Conservation (phyloP, 257 asterid genomes). For the Catharanthus roseus region DNA sequence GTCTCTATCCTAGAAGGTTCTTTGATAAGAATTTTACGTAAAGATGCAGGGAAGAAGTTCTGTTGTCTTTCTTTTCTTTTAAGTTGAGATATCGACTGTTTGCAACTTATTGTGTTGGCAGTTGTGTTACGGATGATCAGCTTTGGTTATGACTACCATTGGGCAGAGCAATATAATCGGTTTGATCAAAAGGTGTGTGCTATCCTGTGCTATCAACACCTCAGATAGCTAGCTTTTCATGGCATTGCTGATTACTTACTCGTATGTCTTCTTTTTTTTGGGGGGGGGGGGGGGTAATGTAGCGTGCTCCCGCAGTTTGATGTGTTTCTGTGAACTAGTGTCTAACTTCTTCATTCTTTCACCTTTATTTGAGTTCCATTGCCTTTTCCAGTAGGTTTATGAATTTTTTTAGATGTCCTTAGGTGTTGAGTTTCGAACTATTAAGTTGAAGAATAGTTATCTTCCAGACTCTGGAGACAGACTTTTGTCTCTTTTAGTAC, state of each 20-base stretch:
- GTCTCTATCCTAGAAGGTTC: not conserved
- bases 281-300: not conserved
- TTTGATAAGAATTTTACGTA: not conserved
- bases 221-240: not conserved
- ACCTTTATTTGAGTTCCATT: not conserved
- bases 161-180: conserved; percentile 49
- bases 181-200: conserved; percentile 67
- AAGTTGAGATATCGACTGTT: not conserved
- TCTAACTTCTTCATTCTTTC: not conserved
- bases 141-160: conserved; percentile 92
- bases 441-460: not conserved
- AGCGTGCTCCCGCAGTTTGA: not conserved
- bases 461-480: not conserved
- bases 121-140: conserved; percentile 97
- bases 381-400: not conserved
- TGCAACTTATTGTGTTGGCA: conserved; percentile 29
- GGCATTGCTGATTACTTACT: conserved; percentile 1
- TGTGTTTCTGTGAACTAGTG: not conserved
- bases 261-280: not conserved
- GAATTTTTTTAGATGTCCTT: not conserved
- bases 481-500: not conserved
- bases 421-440: not conserved
- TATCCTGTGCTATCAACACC: not conserved
- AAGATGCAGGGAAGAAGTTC: not conserved
- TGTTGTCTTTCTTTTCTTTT: conserved; percentile 4